These are phyloP conservation scores for Jatropha multifida DNA, from an alignment of 441 rosid genomes.

Conservation along the genomic window DNA sequence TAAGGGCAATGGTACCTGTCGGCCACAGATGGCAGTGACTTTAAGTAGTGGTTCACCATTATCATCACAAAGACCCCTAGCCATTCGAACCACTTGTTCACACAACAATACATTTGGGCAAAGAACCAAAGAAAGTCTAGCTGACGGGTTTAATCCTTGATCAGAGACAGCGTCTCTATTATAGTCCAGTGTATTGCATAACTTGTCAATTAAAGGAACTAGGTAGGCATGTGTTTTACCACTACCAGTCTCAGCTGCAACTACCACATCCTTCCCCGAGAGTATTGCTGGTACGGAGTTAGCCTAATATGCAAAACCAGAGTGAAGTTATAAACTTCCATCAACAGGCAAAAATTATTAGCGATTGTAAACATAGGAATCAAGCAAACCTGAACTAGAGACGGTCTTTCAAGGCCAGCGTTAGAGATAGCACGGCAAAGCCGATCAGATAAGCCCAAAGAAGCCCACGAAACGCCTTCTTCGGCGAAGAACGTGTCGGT, in stretches of 20 bases:
- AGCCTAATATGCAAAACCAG: constrained; percentile 45
- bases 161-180: constrained; percentile 6
- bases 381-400: constrained; percentile 63
- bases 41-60: constrained; percentile 4
- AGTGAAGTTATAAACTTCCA: neutral
- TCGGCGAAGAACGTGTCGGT: constrained; percentile 69
- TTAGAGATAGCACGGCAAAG: constrained; percentile 58
- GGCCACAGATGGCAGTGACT: constrained; percentile 6
- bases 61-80: constrained; percentile 44
- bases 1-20: neutral
- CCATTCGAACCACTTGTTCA: constrained; percentile 92
- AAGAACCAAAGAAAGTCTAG: constrained; percentile 59
- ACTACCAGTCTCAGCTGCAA: constrained; percentile 97
- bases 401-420: constrained; percentile 70
- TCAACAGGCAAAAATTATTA: neutral
- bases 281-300: constrained; percentile 63
- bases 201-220: constrained; percentile 65
- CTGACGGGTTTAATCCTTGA: constrained; percentile 21
- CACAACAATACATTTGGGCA: constrained; percentile 89
- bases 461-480: constrained; percentile 68
- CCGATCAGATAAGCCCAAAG: constrained; percentile 69
- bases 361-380: too few species aligned
- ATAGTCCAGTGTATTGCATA: constrained; percentile 28
- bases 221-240: constrained; percentile 89
- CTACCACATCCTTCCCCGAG: constrained; percentile 80